Evolutionary conservation across 257 asterid genomes (phyloP), one percentile per base, ranked within the genome.

Genomic region (Salvia hispanica): DNA sequence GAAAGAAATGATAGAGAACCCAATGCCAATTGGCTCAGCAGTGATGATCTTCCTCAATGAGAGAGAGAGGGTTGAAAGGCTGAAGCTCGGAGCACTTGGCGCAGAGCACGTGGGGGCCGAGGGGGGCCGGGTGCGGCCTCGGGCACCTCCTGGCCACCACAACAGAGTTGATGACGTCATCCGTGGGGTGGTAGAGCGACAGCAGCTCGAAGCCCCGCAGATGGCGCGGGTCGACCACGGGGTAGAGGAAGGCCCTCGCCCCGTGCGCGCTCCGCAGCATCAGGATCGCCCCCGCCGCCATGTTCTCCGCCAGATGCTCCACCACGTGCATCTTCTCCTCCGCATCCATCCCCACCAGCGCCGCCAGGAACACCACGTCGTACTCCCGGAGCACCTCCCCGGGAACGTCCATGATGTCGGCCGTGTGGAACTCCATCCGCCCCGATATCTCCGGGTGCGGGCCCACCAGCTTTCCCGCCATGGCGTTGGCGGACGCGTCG

Each of bases 191-290:
- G 48, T 64, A 84, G 52, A 87, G 81, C 5, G 96, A 75, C 5
- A 92, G 78, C 10, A 92, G 92, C 80, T 92, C 91, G 31, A 92
- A 92, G 4, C 96, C 96, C 42, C 75, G 72, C 0, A 89, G 82
- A 52, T 84, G 92, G 6, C 87, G 56, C 12, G 87, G 79, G 31
- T 92, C 98, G 54, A 92, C 85, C 46, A 89, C 90, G 6, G 98
- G 98, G 51, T 89, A 89, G 2, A 92, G 80, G 39, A 89, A 92
- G 10, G 86, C 98, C 1, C 98, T 67, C 0, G 98, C 95, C 9
- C 96, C 98, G 5, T 92, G 98, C 6, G 98, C 96, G 66, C 96
- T 87, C 79, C 98, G 79, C 2, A 92, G 74, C 96, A 89, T 87
- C 51, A 92, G 80, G 8, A 86, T 51, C 4, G 92, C 95, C 11